Evolutionary conservation across 306 rosid species (phyloP).

Genomic region (Castanea crenata): DNA sequence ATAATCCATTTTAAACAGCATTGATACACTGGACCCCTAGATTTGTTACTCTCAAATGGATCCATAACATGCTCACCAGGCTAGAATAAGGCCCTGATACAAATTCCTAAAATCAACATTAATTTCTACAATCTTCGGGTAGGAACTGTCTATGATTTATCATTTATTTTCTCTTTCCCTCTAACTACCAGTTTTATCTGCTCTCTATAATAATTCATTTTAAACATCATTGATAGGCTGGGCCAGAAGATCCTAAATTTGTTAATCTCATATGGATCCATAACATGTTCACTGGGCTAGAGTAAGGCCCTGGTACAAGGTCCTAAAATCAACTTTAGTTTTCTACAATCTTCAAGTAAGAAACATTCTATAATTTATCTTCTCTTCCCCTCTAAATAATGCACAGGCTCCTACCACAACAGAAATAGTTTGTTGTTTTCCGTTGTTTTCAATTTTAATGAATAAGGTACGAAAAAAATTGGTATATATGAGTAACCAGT

Average conservation of each 20-base stretch:
- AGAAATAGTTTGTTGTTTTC: background rate
- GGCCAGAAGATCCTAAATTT: background rate
- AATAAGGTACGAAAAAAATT: background rate
- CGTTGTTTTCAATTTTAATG: background rate
- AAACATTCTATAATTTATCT: background rate
- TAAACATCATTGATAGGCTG: background rate
- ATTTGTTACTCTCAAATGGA: background rate
- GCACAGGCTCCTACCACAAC: background rate
- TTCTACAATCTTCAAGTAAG: background rate
- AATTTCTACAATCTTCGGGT: background rate
- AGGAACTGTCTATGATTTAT: background rate
- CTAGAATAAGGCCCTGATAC: background rate
- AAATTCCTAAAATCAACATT: background rate
- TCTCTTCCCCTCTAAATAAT: background rate
- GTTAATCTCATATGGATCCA: background rate
- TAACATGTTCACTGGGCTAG: background rate
- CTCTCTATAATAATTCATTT: background rate
- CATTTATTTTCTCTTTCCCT: background rate
- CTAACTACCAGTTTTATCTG: background rate
- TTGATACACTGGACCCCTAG: background rate
- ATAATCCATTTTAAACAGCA: background rate
- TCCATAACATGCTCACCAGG: background rate
- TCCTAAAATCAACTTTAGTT: background rate
- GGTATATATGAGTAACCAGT: background rate
- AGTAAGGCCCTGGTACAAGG: background rate